phyloP scores from a whole-genome alignment of 257 asterid species.

The Phtheirospermum japonicum region DNA sequence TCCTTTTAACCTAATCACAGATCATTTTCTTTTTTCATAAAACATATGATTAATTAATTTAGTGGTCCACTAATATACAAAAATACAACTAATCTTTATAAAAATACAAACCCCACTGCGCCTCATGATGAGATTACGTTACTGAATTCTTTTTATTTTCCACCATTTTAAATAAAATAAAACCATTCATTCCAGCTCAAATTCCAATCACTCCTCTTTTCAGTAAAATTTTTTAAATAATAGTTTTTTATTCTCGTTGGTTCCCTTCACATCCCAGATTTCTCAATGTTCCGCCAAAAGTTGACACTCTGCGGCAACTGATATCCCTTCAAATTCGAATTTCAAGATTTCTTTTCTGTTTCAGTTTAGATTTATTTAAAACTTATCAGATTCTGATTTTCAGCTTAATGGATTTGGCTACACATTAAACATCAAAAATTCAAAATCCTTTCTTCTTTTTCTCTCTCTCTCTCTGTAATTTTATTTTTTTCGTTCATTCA shows the following conservation, averaged over 20 bases:
- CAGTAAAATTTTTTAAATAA: neutral
- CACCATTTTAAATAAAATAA: neutral
- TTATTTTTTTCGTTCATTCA: neutral
- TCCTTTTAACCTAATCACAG: too few species aligned
- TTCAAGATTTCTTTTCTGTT: neutral
- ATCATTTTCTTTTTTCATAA: too few species aligned
- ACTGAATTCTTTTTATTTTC: neutral
- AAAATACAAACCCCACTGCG: conserved; percentile 1
- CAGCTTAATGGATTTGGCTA: conserved; percentile 5
- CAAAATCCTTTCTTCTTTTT: neutral
- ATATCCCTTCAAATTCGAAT: conserved; percentile 19
- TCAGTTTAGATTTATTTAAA: neutral
- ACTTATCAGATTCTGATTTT: neutral
- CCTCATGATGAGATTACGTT: conserved; percentile 9
- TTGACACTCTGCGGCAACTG: conserved; percentile 16
- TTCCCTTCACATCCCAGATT: conserved; percentile 18
- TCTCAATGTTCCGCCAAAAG: conserved; percentile 18
- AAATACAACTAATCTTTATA: neutral
- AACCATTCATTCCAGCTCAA: too few species aligned
- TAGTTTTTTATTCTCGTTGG: conserved; percentile 2
- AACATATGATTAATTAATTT: neutral
- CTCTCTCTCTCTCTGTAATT: neutral
- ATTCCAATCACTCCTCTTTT: too few species aligned
- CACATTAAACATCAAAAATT: conserved; percentile 1
- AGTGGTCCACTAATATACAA: neutral